These are phyloP conservation scores for Novymonas esmeraldas DNA, from an alignment of 208 protist genomes.

Conservation along the genomic window DNA sequence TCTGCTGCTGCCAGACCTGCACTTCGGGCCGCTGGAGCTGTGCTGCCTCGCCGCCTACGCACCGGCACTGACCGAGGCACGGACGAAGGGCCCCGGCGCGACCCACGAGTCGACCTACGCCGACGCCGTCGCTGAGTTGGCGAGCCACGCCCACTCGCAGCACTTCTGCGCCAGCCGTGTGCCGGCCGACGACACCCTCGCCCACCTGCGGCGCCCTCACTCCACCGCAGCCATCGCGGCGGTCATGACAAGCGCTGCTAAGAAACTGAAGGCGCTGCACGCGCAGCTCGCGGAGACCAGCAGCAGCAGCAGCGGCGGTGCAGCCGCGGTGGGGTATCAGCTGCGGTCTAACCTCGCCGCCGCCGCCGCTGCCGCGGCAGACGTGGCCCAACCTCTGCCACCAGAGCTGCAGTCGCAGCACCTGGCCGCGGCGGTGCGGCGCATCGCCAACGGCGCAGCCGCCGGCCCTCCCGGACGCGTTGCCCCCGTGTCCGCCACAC, in stretches of 20 bases:
- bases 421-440: slow-evolving; percentile 6
- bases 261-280: slow-evolving; percentile 29
- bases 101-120: slow-evolving; percentile 10
- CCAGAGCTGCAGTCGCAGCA: slow-evolving; percentile 1
- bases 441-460: neutral
- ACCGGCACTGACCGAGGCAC: slow-evolving; percentile 39
- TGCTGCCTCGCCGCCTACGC: slow-evolving; percentile 72
- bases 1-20: slow-evolving; percentile 57
- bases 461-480: neutral
- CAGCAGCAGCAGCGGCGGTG: no score
- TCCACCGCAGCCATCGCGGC: slow-evolving; percentile 21
- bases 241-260: slow-evolving; percentile 21
- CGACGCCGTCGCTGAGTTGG: slow-evolving; percentile 18
- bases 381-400: no score
- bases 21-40: slow-evolving; percentile 60
- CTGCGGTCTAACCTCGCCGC: neutral
- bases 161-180: slow-evolving; percentile 29
- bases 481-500: neutral
- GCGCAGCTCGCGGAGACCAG: slow-evolving; percentile 5
- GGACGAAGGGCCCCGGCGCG: slow-evolving; percentile 7
- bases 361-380: neutral
- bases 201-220: slow-evolving; percentile 15
- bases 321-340: neutral
- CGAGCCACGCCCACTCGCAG: slow-evolving; percentile 16
- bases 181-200: slow-evolving; percentile 29